phyloP scores from a whole-genome alignment of 1,139 yeast species.

The Taphrina deformans region DNA sequence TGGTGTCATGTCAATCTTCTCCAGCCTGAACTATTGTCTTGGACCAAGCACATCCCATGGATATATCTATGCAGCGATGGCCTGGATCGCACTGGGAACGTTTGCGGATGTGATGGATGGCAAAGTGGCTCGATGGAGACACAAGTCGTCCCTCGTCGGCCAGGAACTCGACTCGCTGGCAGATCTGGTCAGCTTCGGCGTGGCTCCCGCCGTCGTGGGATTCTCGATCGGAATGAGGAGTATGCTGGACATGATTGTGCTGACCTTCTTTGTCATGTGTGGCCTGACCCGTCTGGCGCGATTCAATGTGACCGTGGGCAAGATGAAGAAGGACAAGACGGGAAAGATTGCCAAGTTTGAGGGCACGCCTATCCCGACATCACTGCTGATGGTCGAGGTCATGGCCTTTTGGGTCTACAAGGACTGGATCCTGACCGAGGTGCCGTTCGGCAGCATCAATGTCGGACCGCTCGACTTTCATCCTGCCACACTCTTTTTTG shows the following conservation, averaged over 20 bases:
- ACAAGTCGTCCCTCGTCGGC: conserved; percentile 90
- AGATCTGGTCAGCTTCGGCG: conserved; percentile 59
- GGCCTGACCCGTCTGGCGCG: conserved; percentile 93
- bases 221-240: conserved; percentile 87
- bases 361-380: conserved; percentile 93
- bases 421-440: conserved; percentile 46
- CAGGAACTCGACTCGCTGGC: conserved; percentile 96
- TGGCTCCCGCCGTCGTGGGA: conserved; percentile 69
- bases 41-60: conserved; percentile 52
- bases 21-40: conserved; percentile 75
- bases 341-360: conserved; percentile 86
- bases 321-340: conserved; percentile 79
- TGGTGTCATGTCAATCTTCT: conserved; percentile 86
- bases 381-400: conserved; percentile 67
- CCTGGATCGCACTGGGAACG: conserved; percentile 61
- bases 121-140: conserved; percentile 90
- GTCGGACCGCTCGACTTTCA: conserved; percentile 70
- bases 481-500: conserved; percentile 62
- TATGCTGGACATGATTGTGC: conserved; percentile 70
- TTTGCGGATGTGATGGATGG: conserved; percentile 97
- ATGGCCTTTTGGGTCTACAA: conserved; percentile 65
- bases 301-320: conserved; percentile 89
- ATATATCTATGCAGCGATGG: conserved; percentile 28
- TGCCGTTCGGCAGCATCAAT: conserved; percentile 68
- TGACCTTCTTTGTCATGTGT: conserved; percentile 85